Percentiles rank a stretch among this genome's conserved stretches.
Conservation (phyloP, 176 grass and related monocot genomes). For the maize (Zea mays) region DNA sequence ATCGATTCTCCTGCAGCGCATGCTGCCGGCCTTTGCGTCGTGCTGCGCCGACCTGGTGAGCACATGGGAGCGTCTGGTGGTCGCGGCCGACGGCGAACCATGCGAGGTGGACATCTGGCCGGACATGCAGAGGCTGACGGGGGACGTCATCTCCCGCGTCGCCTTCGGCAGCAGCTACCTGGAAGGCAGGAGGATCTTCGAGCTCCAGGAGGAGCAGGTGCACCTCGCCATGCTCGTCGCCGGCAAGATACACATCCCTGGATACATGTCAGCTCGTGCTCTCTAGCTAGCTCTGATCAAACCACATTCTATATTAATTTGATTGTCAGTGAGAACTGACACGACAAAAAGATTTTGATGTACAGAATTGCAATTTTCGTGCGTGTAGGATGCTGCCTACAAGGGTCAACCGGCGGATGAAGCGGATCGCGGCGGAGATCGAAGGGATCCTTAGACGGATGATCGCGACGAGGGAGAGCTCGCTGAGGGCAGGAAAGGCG, state of each 20-base stretch:
- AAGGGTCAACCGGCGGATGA: conserved; percentile 36
- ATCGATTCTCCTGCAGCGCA: background rate
- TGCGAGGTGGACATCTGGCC: conserved; percentile 47
- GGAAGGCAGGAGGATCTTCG: conserved; percentile 49
- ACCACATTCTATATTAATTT: too few relatives aligned
- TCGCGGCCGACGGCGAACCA: background rate
- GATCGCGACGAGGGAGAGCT: conserved; percentile 37
- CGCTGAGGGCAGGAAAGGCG: conserved; percentile 6
- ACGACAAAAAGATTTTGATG: too few relatives aligned
- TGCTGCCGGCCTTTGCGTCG: conserved; percentile 46
- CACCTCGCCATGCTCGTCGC: conserved; percentile 2
- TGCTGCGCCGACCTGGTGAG: conserved; percentile 41
- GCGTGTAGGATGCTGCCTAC: conserved; percentile 40
- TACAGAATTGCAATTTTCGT: background rate
- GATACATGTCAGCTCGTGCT: conserved; percentile 30
- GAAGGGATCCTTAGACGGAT: conserved; percentile 38
- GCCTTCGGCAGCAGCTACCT: conserved; percentile 61
- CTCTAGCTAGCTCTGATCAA: too few relatives aligned
- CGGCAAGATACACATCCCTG: conserved; percentile 36
- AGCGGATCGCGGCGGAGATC: conserved; percentile 36
- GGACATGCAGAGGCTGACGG: conserved; percentile 46
- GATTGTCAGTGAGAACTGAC: too few relatives aligned
- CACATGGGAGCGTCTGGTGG: conserved; percentile 36
- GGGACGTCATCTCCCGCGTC: conserved; percentile 53
- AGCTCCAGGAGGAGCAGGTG: conserved; percentile 48